Conservation (phyloP, 2,329 filamentous ascomycete genomes). For the Neofusicoccum sp. region DNA sequence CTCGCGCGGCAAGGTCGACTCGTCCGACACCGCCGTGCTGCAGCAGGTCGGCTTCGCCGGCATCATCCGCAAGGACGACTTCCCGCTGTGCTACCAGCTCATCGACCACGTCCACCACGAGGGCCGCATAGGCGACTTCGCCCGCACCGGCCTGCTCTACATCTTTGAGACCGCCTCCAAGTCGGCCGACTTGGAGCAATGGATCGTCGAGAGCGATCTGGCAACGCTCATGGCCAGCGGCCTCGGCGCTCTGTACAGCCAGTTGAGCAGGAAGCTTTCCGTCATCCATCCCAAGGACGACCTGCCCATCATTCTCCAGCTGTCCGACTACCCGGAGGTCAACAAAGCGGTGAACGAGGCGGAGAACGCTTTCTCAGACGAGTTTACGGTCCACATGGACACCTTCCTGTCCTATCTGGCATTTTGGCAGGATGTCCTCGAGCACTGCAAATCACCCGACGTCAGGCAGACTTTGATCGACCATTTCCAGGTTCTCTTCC, state of each 20-base stretch:
- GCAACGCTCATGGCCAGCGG: conserved; percentile 97
- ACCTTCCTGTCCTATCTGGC: conserved; percentile 92
- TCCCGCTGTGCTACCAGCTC: conserved; percentile 91
- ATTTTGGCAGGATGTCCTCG: conserved; percentile 97
- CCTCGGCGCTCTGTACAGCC: conserved; percentile 73
- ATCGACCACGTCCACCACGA: conserved; percentile 97
- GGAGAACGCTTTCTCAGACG: conserved; percentile 68
- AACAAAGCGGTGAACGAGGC: conserved; percentile 64
- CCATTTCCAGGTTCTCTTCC: conserved; percentile 94
- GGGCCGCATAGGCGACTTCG: conserved; percentile 92
- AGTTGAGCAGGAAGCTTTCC: conserved; percentile 70
- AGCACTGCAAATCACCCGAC: conserved; percentile 88
- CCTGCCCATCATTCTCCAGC: conserved; percentile 76
- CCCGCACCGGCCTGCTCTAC: conserved; percentile 87
- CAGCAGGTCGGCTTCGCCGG: conserved; percentile 73
- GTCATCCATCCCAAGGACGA: conserved; percentile 73
- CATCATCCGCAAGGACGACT: conserved; percentile 82
- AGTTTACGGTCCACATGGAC: conserved; percentile 82
- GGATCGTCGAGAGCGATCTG: conserved; percentile 95
- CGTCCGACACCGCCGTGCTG: conserved; percentile 43
- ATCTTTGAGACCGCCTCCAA: conserved; percentile 90
- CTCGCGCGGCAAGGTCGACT: conserved; percentile 44
- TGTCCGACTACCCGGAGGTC: conserved; percentile 84
- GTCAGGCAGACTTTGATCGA: conserved; percentile 91
- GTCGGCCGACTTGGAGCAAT: conserved; percentile 80